Conservation (phyloP, 2,329 filamentous ascomycete species). For the Clarireedia monteithiana region DNA sequence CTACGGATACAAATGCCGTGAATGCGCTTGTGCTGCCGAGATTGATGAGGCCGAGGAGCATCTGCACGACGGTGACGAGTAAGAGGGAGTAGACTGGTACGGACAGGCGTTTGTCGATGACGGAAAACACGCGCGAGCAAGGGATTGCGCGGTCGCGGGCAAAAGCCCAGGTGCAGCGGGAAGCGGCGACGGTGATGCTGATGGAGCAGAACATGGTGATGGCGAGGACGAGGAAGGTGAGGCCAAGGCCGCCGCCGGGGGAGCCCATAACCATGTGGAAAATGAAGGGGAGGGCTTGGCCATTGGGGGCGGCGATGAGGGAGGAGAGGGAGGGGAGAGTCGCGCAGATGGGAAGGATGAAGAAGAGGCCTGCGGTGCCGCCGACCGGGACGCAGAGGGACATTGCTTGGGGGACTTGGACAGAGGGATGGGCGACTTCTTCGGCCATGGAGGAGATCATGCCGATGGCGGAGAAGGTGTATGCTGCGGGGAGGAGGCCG, state of each 20-base stretch:
- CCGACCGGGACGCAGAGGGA: slow-evolving; percentile 40
- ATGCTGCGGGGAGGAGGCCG: slow-evolving; percentile 50
- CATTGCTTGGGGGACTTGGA: slow-evolving; percentile 41
- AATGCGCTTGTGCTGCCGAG: slow-evolving; percentile 61
- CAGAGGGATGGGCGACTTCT: slow-evolving; percentile 44
- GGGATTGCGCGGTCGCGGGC: slow-evolving; percentile 61
- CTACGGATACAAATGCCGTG: slow-evolving; percentile 63
- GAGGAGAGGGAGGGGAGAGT: slow-evolving; percentile 40
- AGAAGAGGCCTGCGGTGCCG: slow-evolving; percentile 42
- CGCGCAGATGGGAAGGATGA: slow-evolving; percentile 43
- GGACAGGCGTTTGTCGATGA: slow-evolving; percentile 50
- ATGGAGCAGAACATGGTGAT: slow-evolving; percentile 47
- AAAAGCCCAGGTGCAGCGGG: slow-evolving; percentile 61
- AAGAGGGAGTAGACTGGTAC: slow-evolving; percentile 60
- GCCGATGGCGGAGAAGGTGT: slow-evolving; percentile 51
- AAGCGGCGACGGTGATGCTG: slow-evolving; percentile 43
- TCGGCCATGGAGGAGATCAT: slow-evolving; percentile 58
- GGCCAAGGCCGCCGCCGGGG: slow-evolving; percentile 38
- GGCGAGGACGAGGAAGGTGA: slow-evolving; percentile 42
- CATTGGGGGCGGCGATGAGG: slow-evolving; percentile 37
- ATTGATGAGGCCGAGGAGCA: slow-evolving; percentile 64
- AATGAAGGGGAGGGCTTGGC: slow-evolving; percentile 43
- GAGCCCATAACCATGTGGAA: slow-evolving; percentile 41
- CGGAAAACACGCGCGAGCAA: slow-evolving; percentile 49
- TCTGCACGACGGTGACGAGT: slow-evolving; percentile 50